Base-by-base conservation (phyloP, 441 rosid species). In the Pelargonium myrrhifolium region DNA sequence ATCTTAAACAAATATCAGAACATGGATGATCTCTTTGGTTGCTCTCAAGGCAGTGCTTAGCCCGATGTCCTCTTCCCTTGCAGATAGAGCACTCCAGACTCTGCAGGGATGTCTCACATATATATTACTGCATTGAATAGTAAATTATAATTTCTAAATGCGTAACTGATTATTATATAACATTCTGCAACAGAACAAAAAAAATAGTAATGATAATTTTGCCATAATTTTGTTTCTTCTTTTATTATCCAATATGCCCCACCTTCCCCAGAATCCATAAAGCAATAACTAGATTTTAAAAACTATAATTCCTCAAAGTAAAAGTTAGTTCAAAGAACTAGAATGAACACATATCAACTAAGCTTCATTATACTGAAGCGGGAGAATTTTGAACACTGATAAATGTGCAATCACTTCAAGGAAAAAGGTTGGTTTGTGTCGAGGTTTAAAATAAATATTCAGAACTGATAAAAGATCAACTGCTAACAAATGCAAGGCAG, bases 1-100 rank as follows among this genome's bases (percentile, higher is more conserved):
- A 81, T 47, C 64, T 62, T 65, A 78, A 71, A 53, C 84, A 81
- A 40, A 31, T 45, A 39, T 64, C 62, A 21, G 56, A 53, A 43
- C n/a, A 62, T 55, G 43, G 61, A 22, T 26, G 9, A 58, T 39
- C 64, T 49, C 37, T 74, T 49, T 71, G 40, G 12, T 70, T 61
- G 1, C 21, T 65, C 70, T 61, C 45, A 24, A 59, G 65, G 68
- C 73, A 58, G 39, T 42, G 65, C 3, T 47, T 24, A 62, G 58
- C 39, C 24, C 9, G 49, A n/a, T 65, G 62, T 22, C 59, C 62
- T 12, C 17, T 64, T 72, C 56, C 42, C 28, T 53, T 51, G 68
- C 59, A 18, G 47, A 69, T 21, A 69, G 72, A 72, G 65, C 68
- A 65, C 55, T 62, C 63, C 51, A n/a, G 26, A 51, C 65, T 68